These are phyloP conservation scores for Wickerhamomyces hampshirensis DNA, from an alignment of 805 yeast species.

Conservation along the genomic window DNA sequence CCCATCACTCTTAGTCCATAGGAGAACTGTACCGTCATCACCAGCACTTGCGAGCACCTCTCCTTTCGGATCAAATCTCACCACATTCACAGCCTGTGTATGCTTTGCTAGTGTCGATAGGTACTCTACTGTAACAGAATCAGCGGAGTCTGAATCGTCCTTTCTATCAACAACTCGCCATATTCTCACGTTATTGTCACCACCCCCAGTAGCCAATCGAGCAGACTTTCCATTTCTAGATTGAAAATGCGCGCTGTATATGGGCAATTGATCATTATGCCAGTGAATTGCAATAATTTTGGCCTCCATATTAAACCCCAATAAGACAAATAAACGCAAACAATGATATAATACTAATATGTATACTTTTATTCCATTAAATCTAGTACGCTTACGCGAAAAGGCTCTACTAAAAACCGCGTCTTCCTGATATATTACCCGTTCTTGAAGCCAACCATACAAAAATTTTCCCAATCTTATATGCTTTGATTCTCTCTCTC, in stretches of 20 bases:
- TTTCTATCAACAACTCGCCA: slow-evolving; percentile 25
- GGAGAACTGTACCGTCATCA: slow-evolving; percentile 84
- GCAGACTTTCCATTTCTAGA: slow-evolving; percentile 30
- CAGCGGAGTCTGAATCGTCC: slow-evolving; percentile 7
- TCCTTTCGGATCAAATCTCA: slow-evolving; percentile 72
- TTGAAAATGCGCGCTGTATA: slow-evolving; percentile 64
- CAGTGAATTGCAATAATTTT: slow-evolving; percentile 57
- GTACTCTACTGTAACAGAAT: slow-evolving; percentile 52
- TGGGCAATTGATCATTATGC: slow-evolving; percentile 74
- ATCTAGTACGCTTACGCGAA: too few species aligned
- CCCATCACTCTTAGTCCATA: slow-evolving; percentile 65
- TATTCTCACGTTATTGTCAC: slow-evolving; percentile 79
- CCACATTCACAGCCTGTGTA: slow-evolving; percentile 91
- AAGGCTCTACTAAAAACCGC: too few species aligned
- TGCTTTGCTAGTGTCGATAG: slow-evolving; percentile 80
- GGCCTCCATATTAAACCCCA: slow-evolving; percentile 28
- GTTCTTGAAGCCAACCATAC: too few species aligned
- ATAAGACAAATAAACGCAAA: too few species aligned
- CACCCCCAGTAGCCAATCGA: slow-evolving; percentile 87
- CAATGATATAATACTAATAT: too few species aligned
- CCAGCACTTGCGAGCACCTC: slow-evolving; percentile 81
- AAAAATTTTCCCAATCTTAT: too few species aligned
- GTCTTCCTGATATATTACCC: too few species aligned
- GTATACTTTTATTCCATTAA: too few species aligned
- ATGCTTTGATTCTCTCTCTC: too few species aligned